Evolutionary conservation across 2,329 filamentous ascomycete species (phyloP), one percentile per base, ranked within the genome.

Genomic region (Pyrenophora tritici-repentis): DNA sequence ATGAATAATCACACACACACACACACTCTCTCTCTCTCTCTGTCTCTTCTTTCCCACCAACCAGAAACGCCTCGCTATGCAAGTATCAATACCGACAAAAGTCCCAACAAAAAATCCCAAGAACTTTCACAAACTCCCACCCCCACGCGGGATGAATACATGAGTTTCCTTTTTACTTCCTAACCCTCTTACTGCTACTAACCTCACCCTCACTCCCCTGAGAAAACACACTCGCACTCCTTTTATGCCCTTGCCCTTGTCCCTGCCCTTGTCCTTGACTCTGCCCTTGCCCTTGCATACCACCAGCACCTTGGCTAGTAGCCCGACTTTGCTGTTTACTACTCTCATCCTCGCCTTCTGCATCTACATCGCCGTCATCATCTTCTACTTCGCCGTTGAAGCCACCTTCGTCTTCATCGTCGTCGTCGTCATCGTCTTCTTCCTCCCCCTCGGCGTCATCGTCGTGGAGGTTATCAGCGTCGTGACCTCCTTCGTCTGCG

Each of bases 191-290:
- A 22, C 50, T 58, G 16, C 48, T 59, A 47, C 69, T 70, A 56
- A n/a, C n/a, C n/a, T n/a, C n/a, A n/a, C 62, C 56, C 42, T 54
- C 60, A 52, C 72, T 75, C 33, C 55, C 63, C 44, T 80, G 78
- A 70, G 89, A 93, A 45, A 95, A 72, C 26, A 91, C 89, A 71
- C 90, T 95, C 1, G 90, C 90, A 69, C 90, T 94, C 52, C 91
- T 83, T 77, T 95, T 95, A 58, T 88, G 86, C 0, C 56, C 56
- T 9, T 43, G 48, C 6, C n/a, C n/a, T n/a, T n/a, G n/a, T n/a
- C n/a, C n/a, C n/a, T n/a, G n/a, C n/a, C n/a, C n/a, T n/a, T n/a
- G n/a, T n/a, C n/a, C n/a, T n/a, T n/a, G n/a, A n/a, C n/a, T n/a
- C n/a, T n/a, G n/a, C n/a, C n/a, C n/a, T n/a, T n/a, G n/a, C n/a